Conservation (phyloP, 2,329 filamentous ascomycete genomes). For the Colletotrichum tamarilloi region DNA sequence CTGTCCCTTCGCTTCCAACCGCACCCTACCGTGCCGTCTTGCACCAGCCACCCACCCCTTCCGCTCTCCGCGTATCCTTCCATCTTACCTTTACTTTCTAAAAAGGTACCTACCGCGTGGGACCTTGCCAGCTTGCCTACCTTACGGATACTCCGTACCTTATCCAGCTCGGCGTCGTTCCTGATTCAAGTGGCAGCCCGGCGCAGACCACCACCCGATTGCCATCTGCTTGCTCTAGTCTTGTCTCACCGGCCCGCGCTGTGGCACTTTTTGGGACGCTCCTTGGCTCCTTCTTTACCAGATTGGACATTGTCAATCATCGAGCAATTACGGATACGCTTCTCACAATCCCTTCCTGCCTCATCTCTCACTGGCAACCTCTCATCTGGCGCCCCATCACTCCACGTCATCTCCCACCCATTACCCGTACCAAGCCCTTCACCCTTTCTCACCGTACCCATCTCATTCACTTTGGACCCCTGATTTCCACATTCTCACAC, state of each 20-base stretch:
- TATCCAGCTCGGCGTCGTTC: constrained; percentile 9
- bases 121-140: background rate
- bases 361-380: constrained; percentile 14
- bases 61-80: background rate
- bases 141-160: background rate
- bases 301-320: background rate
- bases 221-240: constrained; percentile 12
- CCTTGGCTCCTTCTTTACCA: background rate
- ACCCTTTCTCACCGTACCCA: constrained; percentile 29
- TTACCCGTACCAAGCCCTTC: background rate
- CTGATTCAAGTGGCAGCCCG: constrained; percentile 26
- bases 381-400: constrained; percentile 15
- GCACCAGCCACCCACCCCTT: constrained; percentile 1
- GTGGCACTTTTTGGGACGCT: constrained; percentile 15
- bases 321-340: background rate
- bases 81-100: background rate
- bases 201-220: constrained; percentile 7
- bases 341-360: background rate
- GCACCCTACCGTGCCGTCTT: background rate
- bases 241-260: constrained; percentile 30
- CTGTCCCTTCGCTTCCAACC: constrained; percentile 7
- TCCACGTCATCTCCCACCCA: constrained; percentile 17
- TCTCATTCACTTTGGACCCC: constrained; percentile 4
- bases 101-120: constrained; percentile 21
- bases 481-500: constrained; percentile 23